Conservation (phyloP, 805 yeast species). For the Yarrowia sp. region DNA sequence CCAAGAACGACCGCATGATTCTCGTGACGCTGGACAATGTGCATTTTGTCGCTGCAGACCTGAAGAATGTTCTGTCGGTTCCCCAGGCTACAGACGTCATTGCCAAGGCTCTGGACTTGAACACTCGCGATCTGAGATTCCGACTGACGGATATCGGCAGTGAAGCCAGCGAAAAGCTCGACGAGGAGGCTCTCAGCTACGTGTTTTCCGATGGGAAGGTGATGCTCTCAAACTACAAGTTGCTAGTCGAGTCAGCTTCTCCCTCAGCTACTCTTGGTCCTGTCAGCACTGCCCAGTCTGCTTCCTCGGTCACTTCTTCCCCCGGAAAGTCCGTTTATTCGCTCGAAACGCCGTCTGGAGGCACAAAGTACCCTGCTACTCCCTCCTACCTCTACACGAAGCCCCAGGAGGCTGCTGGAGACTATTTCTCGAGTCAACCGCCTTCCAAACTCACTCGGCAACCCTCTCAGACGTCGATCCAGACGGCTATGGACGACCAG, state of each 20-base stretch:
- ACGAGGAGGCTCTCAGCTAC: slow-evolving; percentile 29
- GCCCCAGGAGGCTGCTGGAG: slow-evolving; percentile 23
- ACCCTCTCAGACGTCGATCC: not conserved
- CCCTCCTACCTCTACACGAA: slow-evolving; percentile 28
- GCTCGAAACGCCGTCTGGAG: slow-evolving; percentile 2
- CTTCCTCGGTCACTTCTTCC: slow-evolving; percentile 4
- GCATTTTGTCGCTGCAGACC: slow-evolving; percentile 52
- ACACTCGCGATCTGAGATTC: slow-evolving; percentile 36
- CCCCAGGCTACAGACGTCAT: slow-evolving; percentile 45
- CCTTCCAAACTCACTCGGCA: not conserved
- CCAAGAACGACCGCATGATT: slow-evolving; percentile 38
- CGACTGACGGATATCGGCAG: slow-evolving; percentile 70
- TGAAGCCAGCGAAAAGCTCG: slow-evolving; percentile 39
- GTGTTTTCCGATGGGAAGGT: not conserved
- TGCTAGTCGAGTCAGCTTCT: not conserved
- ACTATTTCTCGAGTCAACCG: not conserved
- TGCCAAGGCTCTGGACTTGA: slow-evolving; percentile 41
- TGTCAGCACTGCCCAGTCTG: not conserved
- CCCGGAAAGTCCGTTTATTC: slow-evolving; percentile 22
- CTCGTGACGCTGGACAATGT: slow-evolving; percentile 65
- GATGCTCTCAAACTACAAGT: slow-evolving; percentile 5
- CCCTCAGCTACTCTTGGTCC: not conserved
- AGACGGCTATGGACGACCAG: slow-evolving; percentile 25
- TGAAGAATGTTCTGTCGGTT: slow-evolving; percentile 35
- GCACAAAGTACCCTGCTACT: slow-evolving; percentile 1